phyloP scores from a whole-genome alignment of 805 yeast species.

The Candida adriatica region DNA sequence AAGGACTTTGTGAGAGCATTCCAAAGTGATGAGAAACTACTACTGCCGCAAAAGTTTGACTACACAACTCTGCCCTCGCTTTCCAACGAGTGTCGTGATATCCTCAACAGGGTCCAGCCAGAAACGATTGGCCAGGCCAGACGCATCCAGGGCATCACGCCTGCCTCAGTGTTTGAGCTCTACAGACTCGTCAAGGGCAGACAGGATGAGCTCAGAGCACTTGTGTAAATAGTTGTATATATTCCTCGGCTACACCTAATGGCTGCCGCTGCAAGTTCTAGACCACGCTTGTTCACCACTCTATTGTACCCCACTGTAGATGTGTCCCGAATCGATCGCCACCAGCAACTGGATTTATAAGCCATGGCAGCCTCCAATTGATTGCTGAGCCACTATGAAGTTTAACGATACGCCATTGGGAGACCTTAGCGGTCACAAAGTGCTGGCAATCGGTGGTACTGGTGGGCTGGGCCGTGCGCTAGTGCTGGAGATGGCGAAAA shows the following conservation, averaged over 20 bases:
- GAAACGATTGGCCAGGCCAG: conserved; percentile 92
- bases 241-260: no score
- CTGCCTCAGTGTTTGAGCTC: conserved; percentile 82
- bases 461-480: conserved; percentile 34
- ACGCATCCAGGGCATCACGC: conserved; percentile 90
- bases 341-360: no score
- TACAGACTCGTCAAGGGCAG: conserved; percentile 41
- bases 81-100: conserved; percentile 67
- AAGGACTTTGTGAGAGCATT: conserved; percentile 66
- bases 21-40: conserved; percentile 71
- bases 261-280: no score
- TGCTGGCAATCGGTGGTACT: conserved; percentile 33
- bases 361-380: no score
- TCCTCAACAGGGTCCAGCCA: conserved; percentile 73
- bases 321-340: no score
- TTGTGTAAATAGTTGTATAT: no score
- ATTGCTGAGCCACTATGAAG: no score
- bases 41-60: conserved; percentile 61
- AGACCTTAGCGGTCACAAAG: background rate
- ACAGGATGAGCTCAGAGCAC: conserved; percentile 18
- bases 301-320: no score
- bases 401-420: conserved; percentile 1
- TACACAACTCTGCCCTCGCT: conserved; percentile 54
- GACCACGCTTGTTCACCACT: no score
- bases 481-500: conserved; percentile 18